phyloP scores from a whole-genome alignment of 2,329 filamentous ascomycete species.

The Nectriaceae sp. region DNA sequence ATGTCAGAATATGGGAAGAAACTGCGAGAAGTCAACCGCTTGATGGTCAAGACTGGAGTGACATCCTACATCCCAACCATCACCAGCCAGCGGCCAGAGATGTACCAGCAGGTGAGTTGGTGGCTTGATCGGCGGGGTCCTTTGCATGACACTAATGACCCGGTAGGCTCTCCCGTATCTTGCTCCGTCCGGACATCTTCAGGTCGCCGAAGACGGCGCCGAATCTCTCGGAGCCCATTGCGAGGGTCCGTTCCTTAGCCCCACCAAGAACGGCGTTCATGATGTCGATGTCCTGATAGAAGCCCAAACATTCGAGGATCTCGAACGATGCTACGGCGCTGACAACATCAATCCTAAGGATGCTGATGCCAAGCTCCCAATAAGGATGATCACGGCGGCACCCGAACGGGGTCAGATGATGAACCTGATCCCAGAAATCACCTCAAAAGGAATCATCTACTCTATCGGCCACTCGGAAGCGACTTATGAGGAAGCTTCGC shows the following conservation, averaged over 20 bases:
- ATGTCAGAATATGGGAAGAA: conserved; percentile 70
- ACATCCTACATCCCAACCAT: conserved; percentile 87
- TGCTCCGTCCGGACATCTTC: conserved; percentile 65
- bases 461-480: conserved; percentile 87
- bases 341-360: conserved; percentile 58
- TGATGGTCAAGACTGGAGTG: conserved; percentile 76
- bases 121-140: conserved; percentile 16
- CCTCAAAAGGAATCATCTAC: conserved; percentile 67
- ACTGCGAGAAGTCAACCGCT: conserved; percentile 70
- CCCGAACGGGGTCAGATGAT: conserved; percentile 77
- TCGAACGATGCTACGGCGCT: conserved; percentile 71
- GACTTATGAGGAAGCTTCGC: conserved; percentile 78
- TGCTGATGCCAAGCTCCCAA: conserved; percentile 41
- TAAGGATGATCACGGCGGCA: conserved; percentile 84
- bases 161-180: conserved; percentile 70
- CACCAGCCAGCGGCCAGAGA: conserved; percentile 75
- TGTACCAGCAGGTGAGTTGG: conserved; percentile 70
- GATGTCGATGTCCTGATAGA: conserved; percentile 70
- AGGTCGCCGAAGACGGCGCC: conserved; percentile 68
- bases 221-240: conserved; percentile 89
- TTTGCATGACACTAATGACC: conserved; percentile 23
- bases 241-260: conserved; percentile 86
- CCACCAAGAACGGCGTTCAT: conserved; percentile 85
- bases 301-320: conserved; percentile 63
- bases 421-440: conserved; percentile 66